Conservation (phyloP, 768 basidiomycete species). For the Suillus cothurnatus region DNA sequence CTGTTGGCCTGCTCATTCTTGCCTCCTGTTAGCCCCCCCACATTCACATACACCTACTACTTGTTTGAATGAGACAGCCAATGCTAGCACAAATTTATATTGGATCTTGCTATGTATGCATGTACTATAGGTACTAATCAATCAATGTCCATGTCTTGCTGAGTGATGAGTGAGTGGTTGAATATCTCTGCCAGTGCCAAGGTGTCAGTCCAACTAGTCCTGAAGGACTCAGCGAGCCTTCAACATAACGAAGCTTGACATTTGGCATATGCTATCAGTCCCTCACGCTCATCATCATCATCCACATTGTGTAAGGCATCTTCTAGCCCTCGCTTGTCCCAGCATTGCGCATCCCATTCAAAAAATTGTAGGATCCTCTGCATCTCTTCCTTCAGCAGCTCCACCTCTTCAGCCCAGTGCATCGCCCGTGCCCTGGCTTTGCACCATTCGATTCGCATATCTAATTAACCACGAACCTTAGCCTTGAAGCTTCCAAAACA, state of each 20-base stretch:
- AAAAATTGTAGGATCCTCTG: not conserved
- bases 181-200: not conserved
- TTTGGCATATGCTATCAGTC: not conserved
- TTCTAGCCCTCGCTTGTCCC: not conserved
- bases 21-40: too few species aligned
- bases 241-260: not conserved
- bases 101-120: too few species aligned
- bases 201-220: not conserved
- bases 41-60: too few species aligned
- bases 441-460: not conserved
- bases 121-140: too few species aligned
- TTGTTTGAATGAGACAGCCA: too few species aligned
- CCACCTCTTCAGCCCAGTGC: not conserved
- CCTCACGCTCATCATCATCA: not conserved
- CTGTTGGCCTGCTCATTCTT: too few species aligned
- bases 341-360: not conserved
- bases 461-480: not conserved
- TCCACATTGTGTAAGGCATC: not conserved
- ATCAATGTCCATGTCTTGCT: not conserved
- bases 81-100: too few species aligned
- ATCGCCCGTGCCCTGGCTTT: not conserved
- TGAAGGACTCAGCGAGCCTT: not conserved
- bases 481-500: too few species aligned
- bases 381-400: not conserved
- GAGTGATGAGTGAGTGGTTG: too few species aligned